Evolutionary conservation across 106 monocot species (phyloP), one percentile per base, ranked within the genome.

Genomic region (Triglochin maritima): DNA sequence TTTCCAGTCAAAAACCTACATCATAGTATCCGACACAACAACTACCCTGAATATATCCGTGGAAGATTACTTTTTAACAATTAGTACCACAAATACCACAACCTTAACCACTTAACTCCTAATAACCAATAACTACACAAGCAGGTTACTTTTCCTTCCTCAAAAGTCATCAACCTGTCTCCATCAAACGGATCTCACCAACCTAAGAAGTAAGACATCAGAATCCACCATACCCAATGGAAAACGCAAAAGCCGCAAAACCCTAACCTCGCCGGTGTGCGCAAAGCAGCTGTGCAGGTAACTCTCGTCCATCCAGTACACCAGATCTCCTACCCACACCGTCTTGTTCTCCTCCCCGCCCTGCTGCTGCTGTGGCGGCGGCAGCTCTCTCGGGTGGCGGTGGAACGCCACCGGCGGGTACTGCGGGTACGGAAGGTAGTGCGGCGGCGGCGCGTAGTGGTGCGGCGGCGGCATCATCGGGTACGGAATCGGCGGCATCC

Each of bases 281-380:
- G 66, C 69, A 54, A 87, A 87, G 68, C 87, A 87, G 50, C 56
- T 76, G 46, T 81, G 84, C 51, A 87, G 81, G 71, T 87, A 87
- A 60, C 78, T 84, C 74, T 87, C 87, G 57, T 87, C 87, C 87
- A 87, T 87, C 87, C 87, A 87, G 64, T 81, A 84, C 17, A 81
- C 81, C 60, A 87, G 84, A 67, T 87, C 87, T 12, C 87, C 87
- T 4, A 81, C 79, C 87, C 87, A 87, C 57, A 87, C 71, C 67
- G 87, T 87, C 74, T 81, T 84, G 74, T 87, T 87, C 73, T 87
- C 81, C 67, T 84, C n/a, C 43, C 51, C 62, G 2, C 9, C 12
- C 17, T 70, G 70, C 16, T 60, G 70, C 45, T 57, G 60, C 17
- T 59, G 60, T 5, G 47, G 49, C 3, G 59, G 29, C 48, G 49